phyloP scores from a whole-genome alignment of 148 eudicot species.

The Chenopodium album region DNA sequence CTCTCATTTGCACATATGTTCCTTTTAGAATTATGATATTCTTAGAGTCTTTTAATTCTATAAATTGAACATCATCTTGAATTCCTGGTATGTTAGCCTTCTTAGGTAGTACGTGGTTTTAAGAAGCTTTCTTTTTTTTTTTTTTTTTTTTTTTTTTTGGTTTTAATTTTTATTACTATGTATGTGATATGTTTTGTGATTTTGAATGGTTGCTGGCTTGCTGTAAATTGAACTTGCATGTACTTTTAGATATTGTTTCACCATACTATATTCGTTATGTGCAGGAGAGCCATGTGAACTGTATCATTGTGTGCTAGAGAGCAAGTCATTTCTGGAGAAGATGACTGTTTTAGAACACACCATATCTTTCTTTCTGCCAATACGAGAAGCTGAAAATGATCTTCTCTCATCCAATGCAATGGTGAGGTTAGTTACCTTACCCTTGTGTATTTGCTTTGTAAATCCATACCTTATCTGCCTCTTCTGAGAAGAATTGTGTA shows the following conservation, averaged over 20 bases:
- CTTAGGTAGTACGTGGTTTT: not conserved
- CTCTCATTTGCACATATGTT: no score
- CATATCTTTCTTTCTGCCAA: conserved; percentile 90
- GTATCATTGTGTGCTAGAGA: conserved; percentile 91
- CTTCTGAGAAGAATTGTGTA: conserved; percentile 15
- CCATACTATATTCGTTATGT: conserved; percentile 18
- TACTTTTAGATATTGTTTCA: not conserved
- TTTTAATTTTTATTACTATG: not conserved
- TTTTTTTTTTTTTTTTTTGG: no score
- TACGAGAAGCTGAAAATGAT: conserved; percentile 90
- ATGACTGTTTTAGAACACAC: conserved; percentile 98
- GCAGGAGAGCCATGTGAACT: conserved; percentile 91
- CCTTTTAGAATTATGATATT: no score
- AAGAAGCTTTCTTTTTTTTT: not conserved
- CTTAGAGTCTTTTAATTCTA: no score
- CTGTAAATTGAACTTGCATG: conserved; percentile 10
- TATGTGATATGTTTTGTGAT: not conserved
- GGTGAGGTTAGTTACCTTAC: conserved; percentile 54
- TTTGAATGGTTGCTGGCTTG: not conserved
- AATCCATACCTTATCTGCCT: conserved; percentile 5
- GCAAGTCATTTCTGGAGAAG: conserved; percentile 97
- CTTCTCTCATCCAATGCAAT: conserved; percentile 95
- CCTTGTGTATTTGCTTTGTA: conserved; percentile 23
- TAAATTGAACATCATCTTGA: no score
- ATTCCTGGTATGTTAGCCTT: no score